phyloP scores from a whole-genome alignment of 306 rosid species.

The Gleditsia sinensis region DNA sequence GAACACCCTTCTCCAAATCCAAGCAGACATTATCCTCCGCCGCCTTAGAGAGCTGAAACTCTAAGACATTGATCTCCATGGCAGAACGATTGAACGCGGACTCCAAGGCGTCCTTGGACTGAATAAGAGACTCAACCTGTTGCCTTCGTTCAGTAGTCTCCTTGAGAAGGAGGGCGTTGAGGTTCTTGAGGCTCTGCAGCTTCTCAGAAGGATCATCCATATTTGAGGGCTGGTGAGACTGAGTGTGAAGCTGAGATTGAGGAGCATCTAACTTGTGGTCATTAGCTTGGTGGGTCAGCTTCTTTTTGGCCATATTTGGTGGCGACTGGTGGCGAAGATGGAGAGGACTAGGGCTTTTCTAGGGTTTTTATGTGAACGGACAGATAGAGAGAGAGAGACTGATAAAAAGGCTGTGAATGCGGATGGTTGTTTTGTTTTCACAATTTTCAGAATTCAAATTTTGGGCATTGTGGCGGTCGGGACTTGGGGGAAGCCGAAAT shows the following conservation, averaged over 20 bases:
- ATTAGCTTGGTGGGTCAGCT: constrained; percentile 39
- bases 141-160: constrained; percentile 55
- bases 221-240: constrained; percentile 1
- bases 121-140: constrained; percentile 46
- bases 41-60: constrained; percentile 27
- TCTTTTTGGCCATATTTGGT: constrained; percentile 67
- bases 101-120: constrained; percentile 41
- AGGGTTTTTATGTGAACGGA: constrained; percentile 26
- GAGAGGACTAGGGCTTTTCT: constrained; percentile 46
- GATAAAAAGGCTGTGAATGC: background rate
- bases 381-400: background rate
- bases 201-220: constrained; percentile 49
- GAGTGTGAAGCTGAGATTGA: background rate
- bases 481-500: background rate
- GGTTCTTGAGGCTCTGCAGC: constrained; percentile 66
- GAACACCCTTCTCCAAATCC: constrained; percentile 48
- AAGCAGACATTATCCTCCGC: constrained; percentile 30
- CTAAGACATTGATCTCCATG: constrained; percentile 36
- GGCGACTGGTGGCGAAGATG: constrained; percentile 3
- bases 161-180: constrained; percentile 63
- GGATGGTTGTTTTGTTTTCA: too few species aligned
- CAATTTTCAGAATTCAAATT: background rate
- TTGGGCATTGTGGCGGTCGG: background rate
- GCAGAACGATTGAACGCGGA: constrained; percentile 34
- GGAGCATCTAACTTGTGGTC: constrained; percentile 31